A percentile compares a stretch with the other conserved stretches of the same genome.
Conservation (phyloP, 108 stramenopile genomes). For the Discostella stelligeroides region DNA sequence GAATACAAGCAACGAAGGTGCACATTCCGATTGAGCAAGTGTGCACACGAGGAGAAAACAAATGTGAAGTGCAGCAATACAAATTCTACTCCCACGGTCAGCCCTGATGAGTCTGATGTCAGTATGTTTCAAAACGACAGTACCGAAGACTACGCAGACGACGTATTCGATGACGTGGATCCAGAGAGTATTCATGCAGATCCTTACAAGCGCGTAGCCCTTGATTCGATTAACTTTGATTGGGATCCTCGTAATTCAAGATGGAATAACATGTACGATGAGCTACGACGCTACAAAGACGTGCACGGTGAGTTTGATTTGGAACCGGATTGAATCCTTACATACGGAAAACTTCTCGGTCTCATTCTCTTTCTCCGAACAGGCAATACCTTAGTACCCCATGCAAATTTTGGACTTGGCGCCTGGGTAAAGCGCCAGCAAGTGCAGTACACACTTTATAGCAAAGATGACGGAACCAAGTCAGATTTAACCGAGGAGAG, state of each 20-base stretch:
- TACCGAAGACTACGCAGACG: constrained; percentile 8
- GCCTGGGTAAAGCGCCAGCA: constrained; percentile 46
- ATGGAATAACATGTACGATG: constrained; percentile 57
- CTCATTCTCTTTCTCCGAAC: constrained; percentile 9
- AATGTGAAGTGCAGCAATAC: constrained; percentile 5
- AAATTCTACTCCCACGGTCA: background rate
- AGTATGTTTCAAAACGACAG: background rate
- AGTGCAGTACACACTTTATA: constrained; percentile 41
- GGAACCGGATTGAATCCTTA: background rate
- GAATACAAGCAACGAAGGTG: constrained; percentile 23
- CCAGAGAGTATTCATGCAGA: constrained; percentile 44
- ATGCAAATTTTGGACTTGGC: constrained; percentile 43
- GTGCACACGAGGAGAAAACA: background rate
- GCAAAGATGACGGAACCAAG: constrained; percentile 22
- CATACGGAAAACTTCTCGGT: constrained; percentile 28
- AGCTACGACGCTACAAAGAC: constrained; percentile 33
- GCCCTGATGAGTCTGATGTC: constrained; percentile 5
- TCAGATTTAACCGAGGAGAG: constrained; percentile 44
- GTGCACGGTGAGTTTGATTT: constrained; percentile 32
- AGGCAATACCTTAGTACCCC: constrained; percentile 41
- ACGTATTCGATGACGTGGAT: constrained; percentile 36
- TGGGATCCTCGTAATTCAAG: constrained; percentile 46
- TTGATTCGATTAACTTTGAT: constrained; percentile 47
- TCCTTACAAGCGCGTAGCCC: constrained; percentile 45
- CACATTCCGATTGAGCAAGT: background rate